Evolutionary conservation across 331 rosid species (phyloP).

Genomic region (Quercus lobata): DNA sequence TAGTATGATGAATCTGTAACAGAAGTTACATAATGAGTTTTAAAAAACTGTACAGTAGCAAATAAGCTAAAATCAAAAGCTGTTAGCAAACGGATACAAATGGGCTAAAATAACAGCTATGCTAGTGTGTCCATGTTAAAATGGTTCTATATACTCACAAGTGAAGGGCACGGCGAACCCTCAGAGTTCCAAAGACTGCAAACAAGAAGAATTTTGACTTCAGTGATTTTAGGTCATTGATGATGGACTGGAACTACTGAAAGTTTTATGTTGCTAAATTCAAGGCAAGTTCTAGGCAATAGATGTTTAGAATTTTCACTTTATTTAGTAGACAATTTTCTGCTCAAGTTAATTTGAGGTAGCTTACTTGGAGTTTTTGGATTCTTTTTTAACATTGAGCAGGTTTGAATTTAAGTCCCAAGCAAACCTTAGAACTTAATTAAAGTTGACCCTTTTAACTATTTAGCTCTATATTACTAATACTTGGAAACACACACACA

Average conservation of each 20-base stretch:
- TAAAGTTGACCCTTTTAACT: background rate
- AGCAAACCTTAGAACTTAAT: background rate
- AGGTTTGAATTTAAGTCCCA: background rate
- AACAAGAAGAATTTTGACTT: constrained; percentile 18
- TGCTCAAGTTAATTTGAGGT: background rate
- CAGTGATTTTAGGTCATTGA: constrained; percentile 1
- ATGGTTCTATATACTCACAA: constrained; percentile 36
- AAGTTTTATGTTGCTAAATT: background rate
- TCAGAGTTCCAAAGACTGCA: constrained; percentile 55
- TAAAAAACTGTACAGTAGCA: too few relatives aligned
- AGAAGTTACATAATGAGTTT: background rate
- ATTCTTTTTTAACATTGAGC: background rate
- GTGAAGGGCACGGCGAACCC: constrained; percentile 32
- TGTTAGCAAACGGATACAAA: too few relatives aligned
- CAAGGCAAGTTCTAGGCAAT: background rate
- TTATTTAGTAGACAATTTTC: background rate
- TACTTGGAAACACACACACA: background rate
- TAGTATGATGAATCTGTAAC: constrained; percentile 45
- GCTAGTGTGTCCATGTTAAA: background rate
- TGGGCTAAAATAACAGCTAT: background rate
- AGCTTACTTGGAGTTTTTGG: background rate
- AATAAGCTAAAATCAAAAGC: too few relatives aligned
- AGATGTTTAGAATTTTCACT: background rate
- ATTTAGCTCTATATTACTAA: background rate
- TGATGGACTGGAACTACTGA: background rate